A percentile compares a stretch with the other conserved stretches of the same genome.
Conservation (phyloP, 495 filamentous ascomycete species). For the Lasiosphaeria ovina region DNA sequence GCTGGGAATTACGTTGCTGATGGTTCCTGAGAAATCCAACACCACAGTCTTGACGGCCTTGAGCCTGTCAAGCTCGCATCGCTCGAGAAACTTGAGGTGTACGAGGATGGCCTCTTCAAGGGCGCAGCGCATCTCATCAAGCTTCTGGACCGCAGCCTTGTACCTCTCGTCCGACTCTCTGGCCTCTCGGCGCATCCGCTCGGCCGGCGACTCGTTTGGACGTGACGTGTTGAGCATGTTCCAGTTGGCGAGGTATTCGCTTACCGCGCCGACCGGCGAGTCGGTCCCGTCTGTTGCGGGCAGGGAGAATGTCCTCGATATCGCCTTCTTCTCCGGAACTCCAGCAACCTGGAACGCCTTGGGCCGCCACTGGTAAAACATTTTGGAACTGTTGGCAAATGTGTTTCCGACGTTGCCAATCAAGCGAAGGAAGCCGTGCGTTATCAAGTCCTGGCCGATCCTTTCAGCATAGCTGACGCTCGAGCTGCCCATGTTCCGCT, state of each 20-base stretch:
- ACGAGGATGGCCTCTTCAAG: conserved; percentile 92
- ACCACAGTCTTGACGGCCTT: conserved; percentile 98
- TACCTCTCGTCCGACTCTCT: conserved; percentile 91
- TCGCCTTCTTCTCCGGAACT: conserved; percentile 79
- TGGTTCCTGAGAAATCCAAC: conserved; percentile 93
- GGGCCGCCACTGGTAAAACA: conserved; percentile 96
- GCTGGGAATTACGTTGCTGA: conserved; percentile 97
- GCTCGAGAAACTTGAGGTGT: conserved; percentile 94
- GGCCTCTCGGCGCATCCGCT: conserved; percentile 85
- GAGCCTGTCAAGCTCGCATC: conserved; percentile 91
- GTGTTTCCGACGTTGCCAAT: conserved; percentile 92
- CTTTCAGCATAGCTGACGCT: conserved; percentile 86
- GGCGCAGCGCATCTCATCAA: conserved; percentile 87
- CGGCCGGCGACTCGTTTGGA: conserved; percentile 80
- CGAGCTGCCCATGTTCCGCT: conserved; percentile 78
- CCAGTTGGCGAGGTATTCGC: conserved; percentile 86
- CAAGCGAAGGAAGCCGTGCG: conserved; percentile 81
- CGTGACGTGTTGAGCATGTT: conserved; percentile 86
- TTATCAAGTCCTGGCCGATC: conserved; percentile 89
- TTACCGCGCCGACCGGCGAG: conserved; percentile 73
- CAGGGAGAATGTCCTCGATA: conserved; percentile 69
- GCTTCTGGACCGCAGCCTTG: conserved; percentile 76
- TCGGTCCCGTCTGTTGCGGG: conserved; percentile 55
- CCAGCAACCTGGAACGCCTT: conserved; percentile 86
- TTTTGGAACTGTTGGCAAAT: conserved; percentile 94